Base-by-base conservation (phyloP, 192 early-diverging fungal species). In the Obelidium mucronatum region DNA sequence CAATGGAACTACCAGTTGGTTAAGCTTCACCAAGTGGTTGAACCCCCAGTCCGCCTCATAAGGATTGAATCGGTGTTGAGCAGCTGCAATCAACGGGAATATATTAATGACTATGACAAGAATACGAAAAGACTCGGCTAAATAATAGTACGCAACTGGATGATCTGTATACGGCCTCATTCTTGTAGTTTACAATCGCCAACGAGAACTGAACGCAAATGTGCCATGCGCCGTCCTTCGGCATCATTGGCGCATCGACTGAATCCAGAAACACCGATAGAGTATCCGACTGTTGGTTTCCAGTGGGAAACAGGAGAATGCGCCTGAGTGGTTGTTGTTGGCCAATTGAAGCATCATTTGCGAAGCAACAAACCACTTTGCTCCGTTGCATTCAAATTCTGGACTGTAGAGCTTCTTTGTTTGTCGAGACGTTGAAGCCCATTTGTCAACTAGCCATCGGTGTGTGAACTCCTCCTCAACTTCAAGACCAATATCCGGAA, bases 11-110 rank as follows among this genome's bases (percentile, higher is more conserved):
- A 71, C 71, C 55, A 93, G 63, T 70, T 80, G 75, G 13, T 86
- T 81, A 13, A 90, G 58, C 28, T 91, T 85, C n/a, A 92, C 83
- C 69, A 96, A 92, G 37, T 86, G 86, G 35, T 93, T 95, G 79
- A 98, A 99, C 0, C 97, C 97, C 97, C 97, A 99, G 81, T 99
- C 97, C 0, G 90, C 81, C 74, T 96, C 95, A 4, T 92, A 90
- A 13, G 88, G 82, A 40, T 81, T 90, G 78, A 94, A 98, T 60
- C 97, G 89, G 81, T 99, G 96, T 51, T 91, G 85, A 11, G 95
- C 88, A 72, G 69, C 87, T 90, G 75, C 37, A 63, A 40, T 48
- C 44, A 48, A 11, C 37, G 19, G 17, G 13, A n/a, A 31, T 31
- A 40, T 40, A 63, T 44, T 55, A 24, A 24, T 28, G 11, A 28